These are phyloP conservation scores for Centella asiatica DNA, from an alignment of 129 eudicot species.

Conservation along the genomic window DNA sequence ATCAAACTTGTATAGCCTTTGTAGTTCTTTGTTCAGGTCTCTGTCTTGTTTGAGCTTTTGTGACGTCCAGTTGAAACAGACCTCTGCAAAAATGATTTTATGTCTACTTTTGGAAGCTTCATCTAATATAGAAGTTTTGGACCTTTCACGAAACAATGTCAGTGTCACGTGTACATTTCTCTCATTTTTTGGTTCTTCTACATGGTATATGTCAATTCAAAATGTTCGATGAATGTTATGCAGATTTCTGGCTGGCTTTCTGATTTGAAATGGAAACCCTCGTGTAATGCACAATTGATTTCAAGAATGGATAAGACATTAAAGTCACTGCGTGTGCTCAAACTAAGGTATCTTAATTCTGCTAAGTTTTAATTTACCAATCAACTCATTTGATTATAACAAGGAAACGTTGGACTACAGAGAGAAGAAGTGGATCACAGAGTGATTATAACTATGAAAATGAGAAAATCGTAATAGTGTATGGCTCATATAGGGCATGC, in stretches of 20 bases:
- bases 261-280: constrained; percentile 42
- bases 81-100: constrained; percentile 49
- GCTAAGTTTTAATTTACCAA: background rate
- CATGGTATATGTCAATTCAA: background rate
- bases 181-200: background rate
- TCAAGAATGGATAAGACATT: constrained; percentile 32
- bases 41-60: constrained; percentile 44
- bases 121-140: constrained; percentile 45
- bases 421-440: no score
- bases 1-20: background rate
- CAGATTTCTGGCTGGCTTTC: constrained; percentile 83
- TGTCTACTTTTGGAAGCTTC: constrained; percentile 55
- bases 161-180: constrained; percentile 18
- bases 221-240: constrained; percentile 11
- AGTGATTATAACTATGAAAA: no score
- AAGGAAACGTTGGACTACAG: background rate
- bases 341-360: constrained; percentile 47
- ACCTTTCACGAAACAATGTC: constrained; percentile 81
- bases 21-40: constrained; percentile 35
- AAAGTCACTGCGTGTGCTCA: constrained; percentile 50
- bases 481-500: no score
- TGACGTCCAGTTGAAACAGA: constrained; percentile 38
- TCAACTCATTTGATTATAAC: background rate
- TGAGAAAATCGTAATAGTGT: no score
- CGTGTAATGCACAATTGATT: constrained; percentile 19